A percentile compares a stretch with the other conserved stretches of the same genome.
phyloP scores from a whole-genome alignment of 495 filamentous ascomycete species.

The Neurospora sp. region DNA sequence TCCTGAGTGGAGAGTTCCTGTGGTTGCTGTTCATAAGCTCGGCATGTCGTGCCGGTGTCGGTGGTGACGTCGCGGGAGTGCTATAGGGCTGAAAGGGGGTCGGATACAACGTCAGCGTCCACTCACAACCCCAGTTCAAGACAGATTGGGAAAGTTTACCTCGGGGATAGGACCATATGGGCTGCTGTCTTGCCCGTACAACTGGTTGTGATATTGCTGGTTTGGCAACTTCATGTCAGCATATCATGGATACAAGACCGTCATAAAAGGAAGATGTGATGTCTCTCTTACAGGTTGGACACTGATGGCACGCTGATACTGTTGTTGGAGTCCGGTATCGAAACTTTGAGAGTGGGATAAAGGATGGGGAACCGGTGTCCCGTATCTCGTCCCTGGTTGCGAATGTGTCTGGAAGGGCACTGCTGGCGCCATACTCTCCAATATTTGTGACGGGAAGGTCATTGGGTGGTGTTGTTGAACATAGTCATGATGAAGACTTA shows the following conservation, averaged over 20 bases:
- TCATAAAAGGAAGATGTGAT: neutral
- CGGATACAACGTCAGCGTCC: slow-evolving; percentile 7
- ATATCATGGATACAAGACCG: neutral
- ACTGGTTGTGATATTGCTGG: slow-evolving; percentile 25
- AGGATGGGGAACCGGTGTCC: slow-evolving; percentile 26
- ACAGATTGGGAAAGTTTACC: slow-evolving; percentile 3
- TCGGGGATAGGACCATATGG: slow-evolving; percentile 22
- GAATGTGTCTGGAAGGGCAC: slow-evolving; percentile 25
- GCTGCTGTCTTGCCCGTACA: slow-evolving; percentile 27
- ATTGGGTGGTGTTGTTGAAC: slow-evolving; percentile 40
- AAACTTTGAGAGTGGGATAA: slow-evolving; percentile 10
- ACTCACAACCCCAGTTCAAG: neutral
- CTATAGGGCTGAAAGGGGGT: slow-evolving; percentile 29
- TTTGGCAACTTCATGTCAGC: slow-evolving; percentile 5
- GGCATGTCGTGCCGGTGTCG: slow-evolving; percentile 29
- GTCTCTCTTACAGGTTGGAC: slow-evolving; percentile 12
- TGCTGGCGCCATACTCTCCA: slow-evolving; percentile 1
- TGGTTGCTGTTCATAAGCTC: slow-evolving; percentile 20
- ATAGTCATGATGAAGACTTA: slow-evolving; percentile 35
- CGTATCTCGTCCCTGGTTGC: slow-evolving; percentile 34
- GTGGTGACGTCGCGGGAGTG: slow-evolving; percentile 42
- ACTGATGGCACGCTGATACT: slow-evolving; percentile 11
- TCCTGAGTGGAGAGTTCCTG: slow-evolving; percentile 7
- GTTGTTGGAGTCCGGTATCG: slow-evolving; percentile 17
- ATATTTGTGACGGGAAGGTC: slow-evolving; percentile 18